Evolutionary conservation across 2,329 filamentous ascomycete species (phyloP).

Genomic region (Botrytis porri): DNA sequence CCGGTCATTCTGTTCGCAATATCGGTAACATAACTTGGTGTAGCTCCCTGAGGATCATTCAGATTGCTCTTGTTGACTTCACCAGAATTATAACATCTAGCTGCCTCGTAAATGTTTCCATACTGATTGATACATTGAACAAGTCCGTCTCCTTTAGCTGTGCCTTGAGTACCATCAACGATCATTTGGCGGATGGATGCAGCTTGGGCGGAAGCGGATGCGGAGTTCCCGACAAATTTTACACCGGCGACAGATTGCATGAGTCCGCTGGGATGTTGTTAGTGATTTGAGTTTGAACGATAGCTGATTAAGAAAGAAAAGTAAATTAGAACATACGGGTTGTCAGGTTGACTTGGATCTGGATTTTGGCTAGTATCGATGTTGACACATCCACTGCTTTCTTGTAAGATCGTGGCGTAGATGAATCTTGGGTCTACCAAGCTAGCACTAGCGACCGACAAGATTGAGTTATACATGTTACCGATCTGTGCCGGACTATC

Average conservation of each 20-base stretch:
- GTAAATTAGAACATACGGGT: conserved; percentile 6
- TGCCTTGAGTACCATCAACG: conserved; percentile 36
- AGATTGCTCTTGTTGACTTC: conserved; percentile 31
- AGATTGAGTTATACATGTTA: conserved; percentile 30
- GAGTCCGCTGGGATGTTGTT: conserved; percentile 25
- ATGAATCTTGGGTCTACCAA: conserved; percentile 37
- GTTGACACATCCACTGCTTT: conserved; percentile 35
- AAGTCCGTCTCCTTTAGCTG: conserved; percentile 30
- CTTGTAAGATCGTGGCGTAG: conserved; percentile 38
- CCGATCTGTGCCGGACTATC: conserved; percentile 27
- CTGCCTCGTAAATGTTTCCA: conserved; percentile 35
- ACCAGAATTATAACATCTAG: conserved; percentile 37
- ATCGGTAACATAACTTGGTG: conserved; percentile 36
- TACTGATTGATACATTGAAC: conserved; percentile 33
- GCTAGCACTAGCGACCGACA: conserved; percentile 29
- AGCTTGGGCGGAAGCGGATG: conserved; percentile 26
- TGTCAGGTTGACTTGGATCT: conserved; percentile 21
- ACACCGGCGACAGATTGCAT: conserved; percentile 33
- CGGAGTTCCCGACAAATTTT: conserved; percentile 25
- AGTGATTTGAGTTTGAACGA: neutral
- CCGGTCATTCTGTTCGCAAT: conserved; percentile 33
- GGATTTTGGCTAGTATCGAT: conserved; percentile 29
- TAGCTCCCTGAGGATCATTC: conserved; percentile 31
- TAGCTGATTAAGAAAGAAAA: neutral
- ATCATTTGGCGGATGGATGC: conserved; percentile 35